These are phyloP conservation scores for Candida patagonica DNA, from an alignment of 805 yeast genomes.

Conservation along the genomic window DNA sequence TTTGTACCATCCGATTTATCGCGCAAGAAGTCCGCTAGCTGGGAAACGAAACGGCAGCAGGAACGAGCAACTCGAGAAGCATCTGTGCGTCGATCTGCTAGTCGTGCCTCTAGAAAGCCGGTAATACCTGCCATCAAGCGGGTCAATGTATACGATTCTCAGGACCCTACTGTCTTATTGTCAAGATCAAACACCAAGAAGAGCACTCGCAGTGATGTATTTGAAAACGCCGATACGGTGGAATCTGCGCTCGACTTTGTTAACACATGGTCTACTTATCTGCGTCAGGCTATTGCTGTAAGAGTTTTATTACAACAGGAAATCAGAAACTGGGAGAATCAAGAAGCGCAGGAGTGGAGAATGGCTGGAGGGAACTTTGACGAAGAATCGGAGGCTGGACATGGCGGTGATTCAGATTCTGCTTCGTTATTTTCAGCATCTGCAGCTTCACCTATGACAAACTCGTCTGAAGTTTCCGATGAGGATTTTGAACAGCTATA, in stretches of 20 bases:
- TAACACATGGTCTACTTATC: constrained; percentile 25
- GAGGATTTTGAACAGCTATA: neutral
- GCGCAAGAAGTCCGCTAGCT: neutral
- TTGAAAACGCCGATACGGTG: constrained; percentile 11
- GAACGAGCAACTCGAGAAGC: neutral
- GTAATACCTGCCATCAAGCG: constrained; percentile 8
- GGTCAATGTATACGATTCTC: constrained; percentile 8
- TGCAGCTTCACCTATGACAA: neutral
- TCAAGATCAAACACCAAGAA: neutral
- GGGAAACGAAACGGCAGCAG: neutral
- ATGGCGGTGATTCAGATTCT: neutral
- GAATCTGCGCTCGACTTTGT: constrained; percentile 25
- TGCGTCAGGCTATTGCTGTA: constrained; percentile 25
- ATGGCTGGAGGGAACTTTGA: neutral
- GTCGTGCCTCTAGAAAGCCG: constrained; percentile 1
- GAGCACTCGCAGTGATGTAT: constrained; percentile 1
- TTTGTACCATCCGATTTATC: neutral
- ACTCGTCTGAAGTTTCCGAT: neutral
- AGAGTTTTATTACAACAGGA: constrained; percentile 22
- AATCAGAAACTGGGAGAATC: constrained; percentile 15
- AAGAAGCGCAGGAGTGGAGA: constrained; percentile 15
- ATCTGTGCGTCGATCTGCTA: constrained; percentile 5
- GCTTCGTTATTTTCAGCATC: neutral
- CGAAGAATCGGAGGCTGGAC: no score
- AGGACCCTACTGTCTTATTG: constrained; percentile 4